phyloP scores from a whole-genome alignment of 768 basidiomycete species.

The Kwoniella sp. region DNA sequence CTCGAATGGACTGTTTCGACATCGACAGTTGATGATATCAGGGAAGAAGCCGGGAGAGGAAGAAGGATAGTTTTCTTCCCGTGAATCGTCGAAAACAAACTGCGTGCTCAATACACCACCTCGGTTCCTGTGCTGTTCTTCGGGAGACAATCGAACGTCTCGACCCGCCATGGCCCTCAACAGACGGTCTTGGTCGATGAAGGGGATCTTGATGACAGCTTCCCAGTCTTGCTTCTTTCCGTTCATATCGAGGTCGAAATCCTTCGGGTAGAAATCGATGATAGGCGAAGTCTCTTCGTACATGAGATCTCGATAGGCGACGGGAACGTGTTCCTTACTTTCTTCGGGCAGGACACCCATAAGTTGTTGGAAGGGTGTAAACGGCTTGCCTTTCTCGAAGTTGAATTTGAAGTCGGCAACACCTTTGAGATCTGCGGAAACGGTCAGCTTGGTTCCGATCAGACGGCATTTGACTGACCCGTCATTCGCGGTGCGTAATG shows the following conservation, averaged over 20 bases:
- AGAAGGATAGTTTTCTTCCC: constrained; percentile 73
- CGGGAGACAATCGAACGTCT: constrained; percentile 68
- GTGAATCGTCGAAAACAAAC: constrained; percentile 65
- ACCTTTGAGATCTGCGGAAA: constrained; percentile 56
- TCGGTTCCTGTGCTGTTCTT: constrained; percentile 70
- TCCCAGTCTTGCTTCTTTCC: constrained; percentile 99
- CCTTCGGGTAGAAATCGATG: constrained; percentile 84
- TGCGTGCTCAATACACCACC: constrained; percentile 69
- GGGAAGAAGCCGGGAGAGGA: constrained; percentile 95
- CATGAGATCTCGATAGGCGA: constrained; percentile 89
- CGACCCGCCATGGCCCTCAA: constrained; percentile 78
- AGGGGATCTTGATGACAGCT: constrained; percentile 96
- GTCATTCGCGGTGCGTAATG: constrained; percentile 96
- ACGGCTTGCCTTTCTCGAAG: constrained; percentile 82
- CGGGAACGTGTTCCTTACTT: constrained; percentile 80
- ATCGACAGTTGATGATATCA: constrained; percentile 71
- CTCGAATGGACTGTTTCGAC: constrained; percentile 74
- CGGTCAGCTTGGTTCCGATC: background rate
- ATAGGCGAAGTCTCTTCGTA: constrained; percentile 76
- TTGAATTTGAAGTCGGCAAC: constrained; percentile 76
- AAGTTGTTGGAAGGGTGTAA: constrained; percentile 88
- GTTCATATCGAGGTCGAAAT: constrained; percentile 90
- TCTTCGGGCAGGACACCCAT: constrained; percentile 96
- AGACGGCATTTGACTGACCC: constrained; percentile 58
- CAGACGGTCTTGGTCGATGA: constrained; percentile 78